Base-by-base conservation (phyloP, 1,284 basidiomycete species). In the Bondarzewia mesenterica region DNA sequence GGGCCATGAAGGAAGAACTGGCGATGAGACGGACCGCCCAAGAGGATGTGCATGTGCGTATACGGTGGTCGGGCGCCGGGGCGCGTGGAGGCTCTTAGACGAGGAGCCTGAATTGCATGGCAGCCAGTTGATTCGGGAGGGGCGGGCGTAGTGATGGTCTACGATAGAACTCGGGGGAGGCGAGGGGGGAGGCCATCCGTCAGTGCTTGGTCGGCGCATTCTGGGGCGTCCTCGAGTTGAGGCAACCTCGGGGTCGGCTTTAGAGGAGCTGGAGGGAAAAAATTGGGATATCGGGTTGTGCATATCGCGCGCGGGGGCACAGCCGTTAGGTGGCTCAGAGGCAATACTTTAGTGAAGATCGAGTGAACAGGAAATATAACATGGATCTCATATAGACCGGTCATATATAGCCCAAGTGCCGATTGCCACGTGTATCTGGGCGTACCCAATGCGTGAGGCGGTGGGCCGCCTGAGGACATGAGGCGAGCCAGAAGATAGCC, bases 101-200 rank as follows among this genome's bases (percentile, higher is more conserved):
- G 39, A 22, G 48, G n/a, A 15, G 10, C 29, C 20, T 6, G 48
- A 8, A 23, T 40, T 22, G 38, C 29, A 47, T 23, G 44, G 47
- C 21, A 55, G 35, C 55, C 55, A 53, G 41, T 50, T 56, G 32
- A 56, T 47, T 26, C 52, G 45, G 21, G 54, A 56, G 6, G 54
- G 51, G 10, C 51, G 52, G 32, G 46, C 37, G 25, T 39, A 47
- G 47, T 32, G 32, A 35, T 45, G 46, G 32, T 42, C 40, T 18
- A n/a, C 29, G n/a, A n/a, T n/a, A n/a, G n/a, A n/a, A n/a, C n/a
- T n/a, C n/a, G n/a, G n/a, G 15, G 16, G 29, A 23, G 25, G 35
- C 7, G 43, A 12, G 12, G 29, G 15, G 35, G 43, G 27, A 32
- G 43, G 43, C 5, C 7, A 3, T 10, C 29, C 43, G 22, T 44